Conservation (phyloP, 225 moss, liverwort and hornwort genomes). For the Physcomitrellopsis africana region DNA sequence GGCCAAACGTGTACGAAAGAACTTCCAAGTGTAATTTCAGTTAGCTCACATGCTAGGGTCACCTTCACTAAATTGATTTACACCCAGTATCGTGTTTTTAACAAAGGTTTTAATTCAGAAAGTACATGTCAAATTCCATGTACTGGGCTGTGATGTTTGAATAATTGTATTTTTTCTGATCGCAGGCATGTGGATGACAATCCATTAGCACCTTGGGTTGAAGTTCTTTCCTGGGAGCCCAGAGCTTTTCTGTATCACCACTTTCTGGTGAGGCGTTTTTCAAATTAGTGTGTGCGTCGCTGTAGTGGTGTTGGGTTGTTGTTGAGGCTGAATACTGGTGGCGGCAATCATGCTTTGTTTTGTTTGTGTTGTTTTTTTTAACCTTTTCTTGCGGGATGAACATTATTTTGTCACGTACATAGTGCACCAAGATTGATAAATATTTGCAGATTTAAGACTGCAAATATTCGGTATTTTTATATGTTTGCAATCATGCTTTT, state of each 20-base stretch:
- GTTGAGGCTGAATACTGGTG: background rate
- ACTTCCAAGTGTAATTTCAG: background rate
- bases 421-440: too few species aligned
- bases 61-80: background rate
- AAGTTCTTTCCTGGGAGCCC: conserved; percentile 88
- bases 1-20: background rate
- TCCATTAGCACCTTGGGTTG: conserved; percentile 58
- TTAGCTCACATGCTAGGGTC: background rate
- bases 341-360: too few species aligned
- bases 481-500: background rate
- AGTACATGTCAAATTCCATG: background rate
- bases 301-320: background rate
- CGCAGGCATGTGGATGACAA: conserved; percentile 45
- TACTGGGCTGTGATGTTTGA: background rate
- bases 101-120: too few species aligned
- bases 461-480: too few species aligned
- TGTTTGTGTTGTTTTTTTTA: too few species aligned
- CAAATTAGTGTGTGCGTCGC: background rate
- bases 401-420: too few species aligned
- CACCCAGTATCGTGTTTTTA: too few species aligned
- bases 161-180: conserved; percentile 3
- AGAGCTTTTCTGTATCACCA: conserved; percentile 86
- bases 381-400: too few species aligned
- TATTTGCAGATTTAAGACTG: too few species aligned
- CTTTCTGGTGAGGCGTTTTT: conserved; percentile 55